phyloP scores from a whole-genome alignment of 2,329 filamentous ascomycete species.

The Paraphoma chrysanthemicola region DNA sequence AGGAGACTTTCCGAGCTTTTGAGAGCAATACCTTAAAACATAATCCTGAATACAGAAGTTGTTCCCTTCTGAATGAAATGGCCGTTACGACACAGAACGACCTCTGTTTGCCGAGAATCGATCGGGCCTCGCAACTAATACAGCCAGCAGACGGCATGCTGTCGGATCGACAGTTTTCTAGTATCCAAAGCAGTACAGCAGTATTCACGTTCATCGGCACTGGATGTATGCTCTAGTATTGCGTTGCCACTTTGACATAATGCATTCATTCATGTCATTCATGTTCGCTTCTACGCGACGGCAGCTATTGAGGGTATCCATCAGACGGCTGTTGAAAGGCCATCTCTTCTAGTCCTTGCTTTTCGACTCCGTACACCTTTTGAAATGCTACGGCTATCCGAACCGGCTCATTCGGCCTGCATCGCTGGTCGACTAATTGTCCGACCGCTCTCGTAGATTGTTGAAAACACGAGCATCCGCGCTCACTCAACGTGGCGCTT shows the following conservation, averaged over 20 bases:
- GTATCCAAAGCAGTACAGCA: no score
- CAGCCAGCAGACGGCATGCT: no score
- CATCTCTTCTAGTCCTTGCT: slow-evolving; percentile 2
- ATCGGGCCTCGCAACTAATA: no score
- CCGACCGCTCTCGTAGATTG: slow-evolving; percentile 44
- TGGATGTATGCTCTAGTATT: no score
- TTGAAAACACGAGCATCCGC: slow-evolving; percentile 49
- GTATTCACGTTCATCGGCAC: no score
- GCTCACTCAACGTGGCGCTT: slow-evolving; percentile 37
- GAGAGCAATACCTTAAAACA: no score
- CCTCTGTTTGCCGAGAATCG: no score
- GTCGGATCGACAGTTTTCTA: no score
- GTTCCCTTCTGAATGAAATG: no score
- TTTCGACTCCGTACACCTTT: slow-evolving; percentile 5
- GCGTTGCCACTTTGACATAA: neutral
- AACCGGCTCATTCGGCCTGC: slow-evolving; percentile 1
- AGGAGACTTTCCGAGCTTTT: no score
- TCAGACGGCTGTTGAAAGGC: slow-evolving; percentile 21
- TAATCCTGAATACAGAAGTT: no score
- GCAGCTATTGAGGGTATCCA: slow-evolving; percentile 5
- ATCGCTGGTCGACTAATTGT: slow-evolving; percentile 3
- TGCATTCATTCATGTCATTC: neutral
- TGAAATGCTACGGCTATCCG: neutral
- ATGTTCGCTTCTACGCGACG: neutral
- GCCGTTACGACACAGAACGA: no score